Evolutionary conservation across 1,284 basidiomycete species (phyloP).

Genomic region (Leccinum solheimii): DNA sequence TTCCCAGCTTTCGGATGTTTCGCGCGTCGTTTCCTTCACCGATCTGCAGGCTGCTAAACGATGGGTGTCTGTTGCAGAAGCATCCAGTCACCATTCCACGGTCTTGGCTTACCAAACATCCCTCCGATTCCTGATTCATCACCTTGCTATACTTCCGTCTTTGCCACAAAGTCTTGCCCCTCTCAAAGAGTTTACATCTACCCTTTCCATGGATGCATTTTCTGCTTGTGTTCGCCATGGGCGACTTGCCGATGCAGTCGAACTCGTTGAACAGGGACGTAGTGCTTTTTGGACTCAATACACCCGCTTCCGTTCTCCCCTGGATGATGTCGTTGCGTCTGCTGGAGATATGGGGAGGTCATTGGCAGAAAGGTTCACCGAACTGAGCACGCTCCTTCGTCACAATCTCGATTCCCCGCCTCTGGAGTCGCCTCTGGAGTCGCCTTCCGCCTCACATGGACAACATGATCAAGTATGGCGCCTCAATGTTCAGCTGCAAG

Average conservation of each 20-base stretch:
- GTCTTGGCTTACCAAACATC: slow-evolving; percentile 6
- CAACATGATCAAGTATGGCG: background rate
- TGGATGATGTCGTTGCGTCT: background rate
- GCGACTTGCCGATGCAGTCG: background rate
- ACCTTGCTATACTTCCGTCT: slow-evolving; percentile 4
- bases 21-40: background rate
- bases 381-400: background rate
- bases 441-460: too few relatives aligned
- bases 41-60: background rate
- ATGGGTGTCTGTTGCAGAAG: background rate
- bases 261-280: background rate
- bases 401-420: background rate
- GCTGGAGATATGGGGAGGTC: background rate
- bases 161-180: background rate
- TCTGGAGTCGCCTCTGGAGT: background rate
- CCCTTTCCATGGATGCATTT: background rate
- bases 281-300: background rate
- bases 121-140: slow-evolving; percentile 1
- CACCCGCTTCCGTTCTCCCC: background rate
- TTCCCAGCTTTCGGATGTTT: background rate
- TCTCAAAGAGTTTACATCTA: slow-evolving; percentile 7
- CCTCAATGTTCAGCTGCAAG: background rate
- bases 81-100: slow-evolving; percentile 1
- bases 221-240: background rate
- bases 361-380: background rate